Percentiles rank a stretch among this genome's conserved stretches.
Evolutionary conservation across 2,329 filamentous ascomycete genomes (phyloP).

Genomic region (Shiraia sp.): DNA sequence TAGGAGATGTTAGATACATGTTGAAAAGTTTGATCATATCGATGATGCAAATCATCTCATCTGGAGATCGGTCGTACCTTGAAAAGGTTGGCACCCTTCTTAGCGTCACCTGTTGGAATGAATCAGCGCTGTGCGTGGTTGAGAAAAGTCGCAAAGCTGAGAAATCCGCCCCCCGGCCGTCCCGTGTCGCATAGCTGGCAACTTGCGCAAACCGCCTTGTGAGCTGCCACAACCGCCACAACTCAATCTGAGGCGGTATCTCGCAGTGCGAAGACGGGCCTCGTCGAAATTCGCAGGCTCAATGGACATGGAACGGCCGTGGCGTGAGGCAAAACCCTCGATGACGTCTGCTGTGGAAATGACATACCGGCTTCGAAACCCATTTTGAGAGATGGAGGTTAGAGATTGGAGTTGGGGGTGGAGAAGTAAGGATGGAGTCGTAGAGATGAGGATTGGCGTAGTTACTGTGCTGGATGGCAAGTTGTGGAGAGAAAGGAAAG

Average conservation of each 20-base stretch:
- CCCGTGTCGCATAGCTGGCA: conserved; percentile 33
- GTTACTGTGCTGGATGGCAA: conserved; percentile 11
- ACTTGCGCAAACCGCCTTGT: conserved; percentile 14
- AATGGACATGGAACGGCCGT: conserved; percentile 25
- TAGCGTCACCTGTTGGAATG: conserved; percentile 71
- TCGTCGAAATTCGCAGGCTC: conserved; percentile 23
- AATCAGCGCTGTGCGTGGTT: conserved; percentile 24
- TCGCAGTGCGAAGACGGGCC: conserved; percentile 7
- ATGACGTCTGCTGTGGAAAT: conserved; percentile 34
- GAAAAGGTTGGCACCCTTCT: conserved; percentile 99
- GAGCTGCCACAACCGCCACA: conserved; percentile 6
- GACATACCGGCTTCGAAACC: conserved; percentile 47
- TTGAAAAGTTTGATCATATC: conserved; percentile 2
- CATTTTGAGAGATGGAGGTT: conserved; percentile 40
- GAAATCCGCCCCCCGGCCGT: conserved; percentile 16
- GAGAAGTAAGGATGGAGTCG: conserved; percentile 15
- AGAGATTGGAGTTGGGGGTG: conserved; percentile 16
- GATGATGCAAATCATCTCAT: conserved; percentile 2
- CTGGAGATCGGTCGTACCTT: conserved; percentile 59
- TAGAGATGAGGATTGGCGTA: conserved; percentile 16
- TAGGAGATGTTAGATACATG: conserved; percentile 35
- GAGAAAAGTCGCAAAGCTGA: conserved; percentile 9
- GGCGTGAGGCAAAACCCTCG: conserved; percentile 22
- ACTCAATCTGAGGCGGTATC: conserved; percentile 1
- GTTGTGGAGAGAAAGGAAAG: conserved; percentile 23